Evolutionary conservation across 345 rosid species (phyloP), one percentile per base, ranked within the genome.

Genomic region (Eucalyptus camaldulensis): DNA sequence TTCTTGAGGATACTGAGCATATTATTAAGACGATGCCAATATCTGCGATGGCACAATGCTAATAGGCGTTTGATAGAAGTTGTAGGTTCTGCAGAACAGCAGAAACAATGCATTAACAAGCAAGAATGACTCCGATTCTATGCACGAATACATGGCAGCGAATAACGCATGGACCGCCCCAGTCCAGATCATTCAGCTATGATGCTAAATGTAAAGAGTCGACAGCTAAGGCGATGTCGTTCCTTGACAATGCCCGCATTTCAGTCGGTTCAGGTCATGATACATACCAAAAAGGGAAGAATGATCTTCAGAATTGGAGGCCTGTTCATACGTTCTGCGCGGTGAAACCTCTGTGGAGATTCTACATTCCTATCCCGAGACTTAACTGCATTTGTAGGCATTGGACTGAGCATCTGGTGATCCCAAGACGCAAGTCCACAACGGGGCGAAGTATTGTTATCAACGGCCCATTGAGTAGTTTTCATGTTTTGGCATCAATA

Each of bases 401-500:
- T 92, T 96, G 90, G 86, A 93, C 88, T 95, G 98, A 97, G 92
- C 98, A n/a, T 96, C 95, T 91, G 98, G 96, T 83, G 98, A 96
- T 89, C 93, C 97, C 50, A 89, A 89, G 87, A 96, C 94, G 25
- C 94, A 95, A 2, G 87, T 96, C 88, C 95, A 93, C 88, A 93
- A 85, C 47, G 95, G 97, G 86, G 94, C 22, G 33, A 97, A 94
- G 90, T 95, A 29, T 13, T 13, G 37, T 29, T 13, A 62, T 29
- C 72, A 62, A 29, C 9, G 33, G 33, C 17, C 72, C 72, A 62
- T 62, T 62, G 72, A 62, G 37, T 29, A 62, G 69, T 29, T 0
- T 27, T 4, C 15, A 62, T 27, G 31, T 62, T 29, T 29, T 62
- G 69, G 69, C 33, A 62, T 29, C 69, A 13, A 6, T 62, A n/a